Conservation (phyloP, 345 rosid species). For the Euphorbia lathyris region DNA sequence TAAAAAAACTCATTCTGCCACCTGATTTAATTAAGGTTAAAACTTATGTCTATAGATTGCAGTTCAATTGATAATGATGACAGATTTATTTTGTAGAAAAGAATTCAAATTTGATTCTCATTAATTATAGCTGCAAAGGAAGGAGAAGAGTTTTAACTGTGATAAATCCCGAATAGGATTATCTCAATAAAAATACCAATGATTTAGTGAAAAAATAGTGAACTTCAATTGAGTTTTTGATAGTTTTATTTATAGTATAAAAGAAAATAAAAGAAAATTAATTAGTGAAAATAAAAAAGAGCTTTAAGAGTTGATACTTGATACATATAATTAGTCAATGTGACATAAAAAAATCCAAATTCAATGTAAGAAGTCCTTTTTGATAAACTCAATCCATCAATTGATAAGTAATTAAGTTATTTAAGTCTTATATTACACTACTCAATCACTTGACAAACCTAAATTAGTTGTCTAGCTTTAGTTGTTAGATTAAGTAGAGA, state of each 20-base stretch:
- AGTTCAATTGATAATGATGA: too few relatives aligned
- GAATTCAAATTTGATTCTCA: too few relatives aligned
- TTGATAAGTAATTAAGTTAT: conserved; percentile 7
- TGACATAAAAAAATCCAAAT: conserved; percentile 5
- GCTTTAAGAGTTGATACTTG: not conserved
- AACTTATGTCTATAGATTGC: too few relatives aligned
- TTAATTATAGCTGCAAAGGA: too few relatives aligned
- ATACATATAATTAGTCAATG: conserved; percentile 5
- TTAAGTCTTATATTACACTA: conserved; percentile 12
- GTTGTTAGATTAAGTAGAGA: conserved; percentile 5
- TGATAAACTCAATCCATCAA: conserved; percentile 16
- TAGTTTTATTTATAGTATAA: not conserved
- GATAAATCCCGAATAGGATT: too few relatives aligned
- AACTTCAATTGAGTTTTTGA: too few relatives aligned
- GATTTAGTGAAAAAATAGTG: too few relatives aligned
- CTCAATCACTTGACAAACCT: conserved; percentile 17
- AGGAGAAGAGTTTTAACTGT: too few relatives aligned
- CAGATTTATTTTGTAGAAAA: too few relatives aligned
- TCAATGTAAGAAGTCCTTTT: conserved; percentile 14
- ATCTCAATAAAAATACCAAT: too few relatives aligned
- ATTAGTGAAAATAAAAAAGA: not conserved
- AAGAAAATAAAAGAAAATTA: not conserved
- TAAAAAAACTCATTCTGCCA: too few relatives aligned
- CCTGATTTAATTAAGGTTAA: too few relatives aligned
- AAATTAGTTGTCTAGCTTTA: conserved; percentile 10